phyloP scores from a whole-genome alignment of 306 rosid genomes.

The Mimosa bimucronata region DNA sequence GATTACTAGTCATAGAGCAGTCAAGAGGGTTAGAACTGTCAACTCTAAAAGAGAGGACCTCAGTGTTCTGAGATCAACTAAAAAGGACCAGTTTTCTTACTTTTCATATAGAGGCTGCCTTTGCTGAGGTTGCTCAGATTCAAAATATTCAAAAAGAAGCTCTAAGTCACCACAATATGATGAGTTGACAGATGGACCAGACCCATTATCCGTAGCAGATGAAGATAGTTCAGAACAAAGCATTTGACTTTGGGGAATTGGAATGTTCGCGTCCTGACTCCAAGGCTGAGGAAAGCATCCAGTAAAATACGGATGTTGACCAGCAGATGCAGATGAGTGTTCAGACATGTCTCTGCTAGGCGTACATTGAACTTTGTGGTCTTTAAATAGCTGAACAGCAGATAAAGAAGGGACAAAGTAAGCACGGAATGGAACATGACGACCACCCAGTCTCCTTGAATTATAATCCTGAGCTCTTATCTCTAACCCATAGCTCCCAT shows the following conservation, averaged over 20 bases:
- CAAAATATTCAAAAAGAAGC: slow-evolving; percentile 87
- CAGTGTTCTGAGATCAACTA: slow-evolving; percentile 22
- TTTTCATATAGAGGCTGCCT: slow-evolving; percentile 72
- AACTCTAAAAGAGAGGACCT: neutral
- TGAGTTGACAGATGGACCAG: slow-evolving; percentile 42
- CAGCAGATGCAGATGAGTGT: slow-evolving; percentile 42
- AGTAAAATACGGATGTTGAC: slow-evolving; percentile 52
- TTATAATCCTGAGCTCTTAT: slow-evolving; percentile 59
- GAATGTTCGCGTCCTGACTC: slow-evolving; percentile 39
- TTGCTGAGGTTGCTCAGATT: slow-evolving; percentile 75
- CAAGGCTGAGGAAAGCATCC: slow-evolving; percentile 49
- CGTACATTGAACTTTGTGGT: slow-evolving; percentile 18
- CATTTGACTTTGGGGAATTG: slow-evolving; percentile 26
- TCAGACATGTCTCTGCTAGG: slow-evolving; percentile 38
- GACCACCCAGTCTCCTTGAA: slow-evolving; percentile 49
- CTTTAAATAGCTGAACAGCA: slow-evolving; percentile 80
- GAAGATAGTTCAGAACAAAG: slow-evolving; percentile 41
- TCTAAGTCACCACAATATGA: slow-evolving; percentile 51
- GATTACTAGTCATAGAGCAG: neutral
- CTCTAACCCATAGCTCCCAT: slow-evolving; percentile 85
- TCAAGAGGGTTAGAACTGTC: slow-evolving; percentile 4
- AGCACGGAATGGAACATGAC: slow-evolving; percentile 55
- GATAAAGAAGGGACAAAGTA: slow-evolving; percentile 90
- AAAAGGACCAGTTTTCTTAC: slow-evolving; percentile 48
- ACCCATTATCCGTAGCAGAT: slow-evolving; percentile 29